Evolutionary conservation across 495 filamentous ascomycete genomes (phyloP), one percentile per base, ranked within the genome.

Genomic region (Jackrogersella multiformis): DNA sequence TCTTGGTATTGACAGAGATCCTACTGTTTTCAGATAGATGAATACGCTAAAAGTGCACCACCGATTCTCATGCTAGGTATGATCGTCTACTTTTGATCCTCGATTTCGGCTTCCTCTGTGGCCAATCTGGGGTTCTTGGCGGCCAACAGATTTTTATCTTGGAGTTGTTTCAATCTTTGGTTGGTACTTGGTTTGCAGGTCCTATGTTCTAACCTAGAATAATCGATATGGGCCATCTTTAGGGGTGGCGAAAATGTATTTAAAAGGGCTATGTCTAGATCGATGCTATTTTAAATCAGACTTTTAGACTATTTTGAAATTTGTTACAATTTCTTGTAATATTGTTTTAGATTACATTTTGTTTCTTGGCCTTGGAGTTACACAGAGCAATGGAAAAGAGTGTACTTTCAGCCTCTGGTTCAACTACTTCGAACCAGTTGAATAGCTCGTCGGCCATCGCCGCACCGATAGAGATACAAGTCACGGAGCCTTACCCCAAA

Each of bases 1-100:
- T 39, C 49, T 66, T 61, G 51, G 56, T 61, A 55, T 56, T 52
- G 26, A 21, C 23, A 60, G 34, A 49, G 5, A 56, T 45, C 26
- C 51, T 61, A 23, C 56, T 67, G 42, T 34, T 67, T 61, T 61
- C 30, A 42, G 63, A 48, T 61, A 55, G 41, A 48, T 49, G 42
- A 39, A 59, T 28, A 16, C 36, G 42, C 13, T 44, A 48, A 13
- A 56, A 26, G 41, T 23, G 44, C 23, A 12, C 45, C 56, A 56
- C 38, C 61, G 44, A 34, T 16, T 56, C 24, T 56, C 26, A 30
- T 56, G 64, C n/a, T n/a, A n/a, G n/a, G n/a, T 56, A 56, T 30
- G 42, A 61, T 55, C 39, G 49, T 44, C 51, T 49, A 24, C 32
- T 49, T 35, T 35, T 24, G 41, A 56, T 16, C 20, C 36, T 55